phyloP scores from a whole-genome alignment of 2,329 filamentous ascomycete genomes.

The Helicocarpus griseus region DNA sequence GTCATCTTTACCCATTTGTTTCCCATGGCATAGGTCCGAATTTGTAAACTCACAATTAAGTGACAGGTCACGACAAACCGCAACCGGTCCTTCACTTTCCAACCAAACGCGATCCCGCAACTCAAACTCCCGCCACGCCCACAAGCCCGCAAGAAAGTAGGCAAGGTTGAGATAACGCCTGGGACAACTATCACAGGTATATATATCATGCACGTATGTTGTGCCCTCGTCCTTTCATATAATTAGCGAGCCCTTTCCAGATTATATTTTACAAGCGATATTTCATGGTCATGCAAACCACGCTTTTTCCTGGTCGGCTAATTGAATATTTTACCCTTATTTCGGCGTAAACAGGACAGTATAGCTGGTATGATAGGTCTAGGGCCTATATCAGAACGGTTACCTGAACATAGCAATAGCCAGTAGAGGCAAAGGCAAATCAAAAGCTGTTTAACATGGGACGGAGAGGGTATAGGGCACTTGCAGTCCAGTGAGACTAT shows the following conservation, averaged over 20 bases:
- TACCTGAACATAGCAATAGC: background rate
- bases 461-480: too few species aligned
- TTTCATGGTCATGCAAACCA: background rate
- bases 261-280: background rate
- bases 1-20: background rate
- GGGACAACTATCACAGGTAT: slow-evolving; percentile 15
- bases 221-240: slow-evolving; percentile 4
- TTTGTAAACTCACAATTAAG: background rate
- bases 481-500: too few species aligned
- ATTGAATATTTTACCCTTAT: background rate
- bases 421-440: background rate
- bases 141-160: slow-evolving; percentile 6
- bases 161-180: slow-evolving; percentile 8
- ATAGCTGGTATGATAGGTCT: slow-evolving; percentile 7
- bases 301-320: background rate
- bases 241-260: background rate
- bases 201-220: slow-evolving; percentile 16
- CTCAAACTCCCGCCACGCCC: slow-evolving; percentile 10
- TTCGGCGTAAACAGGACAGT: slow-evolving; percentile 1
- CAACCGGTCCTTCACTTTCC: slow-evolving; percentile 12
- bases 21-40: background rate
- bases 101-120: slow-evolving; percentile 12
- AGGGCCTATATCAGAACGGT: slow-evolving; percentile 8
- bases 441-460: too few species aligned
- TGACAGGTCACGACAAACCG: slow-evolving; percentile 13